phyloP scores from a whole-genome alignment of 352 stramenopile genomes.

The Blastocystis sp. region DNA sequence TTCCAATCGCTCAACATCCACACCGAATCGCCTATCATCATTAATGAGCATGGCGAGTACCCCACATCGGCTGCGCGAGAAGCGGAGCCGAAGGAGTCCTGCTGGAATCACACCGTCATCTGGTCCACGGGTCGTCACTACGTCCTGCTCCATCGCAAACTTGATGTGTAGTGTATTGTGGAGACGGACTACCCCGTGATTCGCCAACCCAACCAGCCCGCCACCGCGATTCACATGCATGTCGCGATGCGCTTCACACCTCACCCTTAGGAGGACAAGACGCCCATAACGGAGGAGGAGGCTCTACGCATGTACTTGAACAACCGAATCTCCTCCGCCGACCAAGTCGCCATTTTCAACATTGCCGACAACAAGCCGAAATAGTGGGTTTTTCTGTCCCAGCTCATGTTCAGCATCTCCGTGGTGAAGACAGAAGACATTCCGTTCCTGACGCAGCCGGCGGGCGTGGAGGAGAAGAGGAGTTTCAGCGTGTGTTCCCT shows the following conservation, averaged over 20 bases:
- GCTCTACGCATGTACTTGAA: constrained; percentile 38
- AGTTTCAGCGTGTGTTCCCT: not conserved
- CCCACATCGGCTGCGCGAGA: not conserved
- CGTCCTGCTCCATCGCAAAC: not conserved
- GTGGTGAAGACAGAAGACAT: constrained; percentile 48
- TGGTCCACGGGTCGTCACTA: constrained; percentile 19
- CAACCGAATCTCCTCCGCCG: constrained; percentile 5
- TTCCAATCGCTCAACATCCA: not conserved
- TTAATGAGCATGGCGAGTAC: constrained; percentile 1
- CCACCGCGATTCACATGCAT: constrained; percentile 28
- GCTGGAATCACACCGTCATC: constrained; percentile 31
- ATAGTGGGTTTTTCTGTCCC: not conserved
- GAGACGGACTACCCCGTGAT: constrained; percentile 59
- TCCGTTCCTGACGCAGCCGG: not conserved
- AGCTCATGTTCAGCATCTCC: constrained; percentile 2
- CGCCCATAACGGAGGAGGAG: not conserved
- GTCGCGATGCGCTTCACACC: not conserved
- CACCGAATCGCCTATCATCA: not conserved
- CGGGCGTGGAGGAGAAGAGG: not conserved
- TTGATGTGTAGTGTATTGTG: constrained; percentile 15
- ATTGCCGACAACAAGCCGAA: constrained; percentile 22
- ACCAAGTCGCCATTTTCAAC: constrained; percentile 57
- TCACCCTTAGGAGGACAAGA: not conserved
- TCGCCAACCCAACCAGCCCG: not conserved
- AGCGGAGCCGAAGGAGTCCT: not conserved